Conservation (phyloP, 2,329 filamentous ascomycete species). For the Fusarium penzigii region DNA sequence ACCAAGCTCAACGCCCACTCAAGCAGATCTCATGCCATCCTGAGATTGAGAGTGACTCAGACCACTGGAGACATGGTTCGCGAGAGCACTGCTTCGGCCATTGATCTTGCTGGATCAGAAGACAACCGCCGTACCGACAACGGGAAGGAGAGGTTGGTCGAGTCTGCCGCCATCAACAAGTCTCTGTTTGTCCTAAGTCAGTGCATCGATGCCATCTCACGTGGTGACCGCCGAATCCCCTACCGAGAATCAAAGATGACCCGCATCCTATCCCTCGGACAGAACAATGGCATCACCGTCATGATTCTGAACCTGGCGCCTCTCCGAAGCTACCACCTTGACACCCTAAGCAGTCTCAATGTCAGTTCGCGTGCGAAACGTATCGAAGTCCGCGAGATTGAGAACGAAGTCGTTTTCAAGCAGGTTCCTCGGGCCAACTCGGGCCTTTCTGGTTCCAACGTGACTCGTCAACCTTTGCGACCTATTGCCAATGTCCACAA, state of each 20-base stretch:
- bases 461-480: slow-evolving; percentile 73
- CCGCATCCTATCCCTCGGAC: slow-evolving; percentile 83
- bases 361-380: slow-evolving; percentile 95
- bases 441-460: slow-evolving; percentile 39
- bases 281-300: slow-evolving; percentile 92
- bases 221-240: slow-evolving; percentile 75
- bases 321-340: slow-evolving; percentile 87
- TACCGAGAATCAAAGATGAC: slow-evolving; percentile 98
- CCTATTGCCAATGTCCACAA: slow-evolving; percentile 77
- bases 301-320: slow-evolving; percentile 97
- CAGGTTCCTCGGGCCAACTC: slow-evolving; percentile 62
- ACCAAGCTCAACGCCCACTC: slow-evolving; percentile 94
- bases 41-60: slow-evolving; percentile 86
- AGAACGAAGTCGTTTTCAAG: slow-evolving; percentile 91
- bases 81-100: slow-evolving; percentile 86
- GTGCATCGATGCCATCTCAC: slow-evolving; percentile 90
- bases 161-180: slow-evolving; percentile 97
- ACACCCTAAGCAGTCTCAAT: slow-evolving; percentile 90
- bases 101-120: slow-evolving; percentile 93
- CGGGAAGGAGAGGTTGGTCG: slow-evolving; percentile 86
- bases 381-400: slow-evolving; percentile 92
- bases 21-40: slow-evolving; percentile 84
- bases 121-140: slow-evolving; percentile 95
- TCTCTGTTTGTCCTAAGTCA: slow-evolving; percentile 92
- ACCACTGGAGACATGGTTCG: slow-evolving; percentile 66